Evolutionary conservation across 2,329 filamentous ascomycete genomes (phyloP), one percentile per base, ranked within the genome.

Genomic region (Alternaria sp.): DNA sequence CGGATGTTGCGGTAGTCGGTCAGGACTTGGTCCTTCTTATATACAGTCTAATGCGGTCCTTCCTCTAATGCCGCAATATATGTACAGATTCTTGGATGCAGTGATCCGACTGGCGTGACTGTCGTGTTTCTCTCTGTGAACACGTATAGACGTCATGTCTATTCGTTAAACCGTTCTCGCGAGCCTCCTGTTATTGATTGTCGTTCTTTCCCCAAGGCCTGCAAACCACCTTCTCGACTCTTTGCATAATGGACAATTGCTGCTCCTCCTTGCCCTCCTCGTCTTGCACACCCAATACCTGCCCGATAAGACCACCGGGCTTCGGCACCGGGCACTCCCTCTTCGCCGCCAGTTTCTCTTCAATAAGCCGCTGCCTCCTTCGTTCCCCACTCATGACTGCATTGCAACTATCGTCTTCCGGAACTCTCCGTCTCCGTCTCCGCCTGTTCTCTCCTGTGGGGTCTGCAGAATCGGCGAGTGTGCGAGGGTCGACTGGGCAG

Each of bases 271-370:
- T 62, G 33, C 53, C 59, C 21, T 57, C 56, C 17, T 62, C 63
- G 4, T 75, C 69, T 31, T 73, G 67, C 66, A 94, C 90, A 0
- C 91, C 92, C 61, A 95, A 79, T 67, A 94, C 82, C 72, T 90
- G 86, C 11, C 91, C 91, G 44, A 96, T 79, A 33, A 93, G 79
- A 3, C 93, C 93, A 31, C 87, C 84, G 0, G 95, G 94, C 78
- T 97, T 97, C 5, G 95, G 95, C 11, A 99, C 88, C 0, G 95
- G 95, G 74, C 95, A 99, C 75, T 96, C 92, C 70, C 92, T 85
- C 72, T 83, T 79, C 42, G 63, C 62, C 56, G 63, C 60, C 63
- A 71, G 42, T 56, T 63, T 65, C 17, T 72, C 65, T 21, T 71
- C 70, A 1, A 63, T 34, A 28, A 62, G 56, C 31, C 44, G 56